Evolutionary conservation across 1,139 yeast species (phyloP).

Genomic region (Torulaspora globosa): DNA sequence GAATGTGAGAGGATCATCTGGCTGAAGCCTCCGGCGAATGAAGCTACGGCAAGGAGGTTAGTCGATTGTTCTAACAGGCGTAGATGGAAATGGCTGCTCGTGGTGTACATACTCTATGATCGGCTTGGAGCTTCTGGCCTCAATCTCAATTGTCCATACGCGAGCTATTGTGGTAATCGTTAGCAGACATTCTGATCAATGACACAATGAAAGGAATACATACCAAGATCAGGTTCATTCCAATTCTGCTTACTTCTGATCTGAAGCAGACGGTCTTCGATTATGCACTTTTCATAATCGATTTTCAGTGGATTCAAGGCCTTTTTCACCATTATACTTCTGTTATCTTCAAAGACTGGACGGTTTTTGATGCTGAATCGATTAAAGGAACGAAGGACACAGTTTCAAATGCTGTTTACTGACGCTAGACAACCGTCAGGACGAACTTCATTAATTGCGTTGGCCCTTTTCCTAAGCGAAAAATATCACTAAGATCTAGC

Average conservation of each 20-base stretch:
- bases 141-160: slow-evolving; percentile 56
- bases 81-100: slow-evolving; percentile 33
- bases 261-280: slow-evolving; percentile 50
- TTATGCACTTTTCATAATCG: slow-evolving; percentile 48
- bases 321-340: slow-evolving; percentile 36
- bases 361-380: not conserved
- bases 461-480: not conserved
- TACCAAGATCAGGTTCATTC: slow-evolving; percentile 39
- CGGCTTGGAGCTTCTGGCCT: slow-evolving; percentile 42
- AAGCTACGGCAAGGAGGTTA: slow-evolving; percentile 18
- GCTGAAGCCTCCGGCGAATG: slow-evolving; percentile 26
- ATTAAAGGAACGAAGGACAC: not conserved
- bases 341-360: not conserved
- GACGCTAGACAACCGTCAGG: not conserved
- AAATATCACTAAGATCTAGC: not conserved
- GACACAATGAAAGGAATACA: slow-evolving; percentile 11
- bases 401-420: not conserved
- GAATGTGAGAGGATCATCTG: slow-evolving; percentile 40
- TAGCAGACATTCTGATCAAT: not conserved
- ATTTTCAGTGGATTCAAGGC: slow-evolving; percentile 36
- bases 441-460: not conserved
- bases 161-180: slow-evolving; percentile 27
- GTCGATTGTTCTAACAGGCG: slow-evolving; percentile 16
- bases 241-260: slow-evolving; percentile 38
- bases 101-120: slow-evolving; percentile 33